Percentiles rank a stretch among this genome's conserved stretches.
Evolutionary conservation across 805 yeast genomes (phyloP).

Genomic region (Cyberlindnera maclurae): DNA sequence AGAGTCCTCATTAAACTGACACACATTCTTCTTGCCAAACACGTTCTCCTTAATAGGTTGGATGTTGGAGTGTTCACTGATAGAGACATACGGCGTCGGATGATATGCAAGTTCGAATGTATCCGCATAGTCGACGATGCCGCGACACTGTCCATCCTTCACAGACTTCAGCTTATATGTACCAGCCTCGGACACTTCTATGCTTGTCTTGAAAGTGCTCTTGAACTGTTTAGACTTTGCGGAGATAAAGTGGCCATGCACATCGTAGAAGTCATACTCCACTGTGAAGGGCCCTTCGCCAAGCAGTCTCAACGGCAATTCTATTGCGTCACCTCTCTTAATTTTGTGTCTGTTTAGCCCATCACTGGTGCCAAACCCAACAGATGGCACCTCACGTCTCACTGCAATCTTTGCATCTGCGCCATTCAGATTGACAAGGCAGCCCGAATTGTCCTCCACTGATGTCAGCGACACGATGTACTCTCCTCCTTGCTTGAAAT

Average conservation of each 20-base stretch:
- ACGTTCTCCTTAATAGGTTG: constrained; percentile 17
- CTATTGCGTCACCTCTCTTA: constrained; percentile 53
- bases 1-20: constrained; percentile 42
- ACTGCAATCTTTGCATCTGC: constrained; percentile 63
- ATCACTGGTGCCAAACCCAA: constrained; percentile 34
- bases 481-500: constrained; percentile 61
- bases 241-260: constrained; percentile 23
- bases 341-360: constrained; percentile 34
- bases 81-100: constrained; percentile 37
- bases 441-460: constrained; percentile 68
- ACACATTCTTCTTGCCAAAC: constrained; percentile 33
- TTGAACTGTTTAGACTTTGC: constrained; percentile 14
- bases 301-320: constrained; percentile 50
- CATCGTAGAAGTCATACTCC: constrained; percentile 27
- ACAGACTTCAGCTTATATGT: constrained; percentile 37
- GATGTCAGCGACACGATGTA: constrained; percentile 57
- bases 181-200: constrained; percentile 40
- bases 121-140: constrained; percentile 31
- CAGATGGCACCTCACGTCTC: constrained; percentile 61
- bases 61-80: constrained; percentile 29
- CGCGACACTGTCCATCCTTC: constrained; percentile 46
- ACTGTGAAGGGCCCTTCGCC: constrained; percentile 52
- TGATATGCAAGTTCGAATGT: constrained; percentile 36
- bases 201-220: constrained; percentile 24
- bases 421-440: constrained; percentile 63